A percentile compares a stretch with the other conserved stretches of the same genome.
Evolutionary conservation across 2,329 filamentous ascomycete genomes (phyloP).

Genomic region (Botryotinia narcissicola): DNA sequence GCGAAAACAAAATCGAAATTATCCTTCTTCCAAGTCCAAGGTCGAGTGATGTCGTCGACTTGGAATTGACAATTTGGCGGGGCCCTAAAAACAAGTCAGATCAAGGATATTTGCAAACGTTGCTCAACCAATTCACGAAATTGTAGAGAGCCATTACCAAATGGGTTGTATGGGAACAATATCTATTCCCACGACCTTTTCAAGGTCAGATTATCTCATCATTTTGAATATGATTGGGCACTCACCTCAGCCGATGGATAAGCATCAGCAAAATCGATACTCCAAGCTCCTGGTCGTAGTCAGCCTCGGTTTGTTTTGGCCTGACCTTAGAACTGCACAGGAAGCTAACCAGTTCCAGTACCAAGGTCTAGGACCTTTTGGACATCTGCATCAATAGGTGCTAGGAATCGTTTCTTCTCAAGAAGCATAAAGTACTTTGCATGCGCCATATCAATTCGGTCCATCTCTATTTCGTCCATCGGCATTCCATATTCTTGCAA

Average conservation of each 20-base stretch:
- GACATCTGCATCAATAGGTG: background rate
- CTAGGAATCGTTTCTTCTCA: background rate
- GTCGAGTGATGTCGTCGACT: background rate
- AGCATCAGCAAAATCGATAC: background rate
- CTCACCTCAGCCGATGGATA: background rate
- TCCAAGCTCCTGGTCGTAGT: background rate
- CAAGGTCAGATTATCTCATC: background rate
- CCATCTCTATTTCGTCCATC: background rate
- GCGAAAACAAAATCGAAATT: background rate
- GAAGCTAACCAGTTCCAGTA: background rate
- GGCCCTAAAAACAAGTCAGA: background rate
- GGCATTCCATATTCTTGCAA: background rate
- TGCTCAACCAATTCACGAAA: background rate
- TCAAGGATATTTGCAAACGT: background rate
- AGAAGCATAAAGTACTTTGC: background rate
- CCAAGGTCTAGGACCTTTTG: background rate
- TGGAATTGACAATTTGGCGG: background rate
- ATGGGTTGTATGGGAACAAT: background rate
- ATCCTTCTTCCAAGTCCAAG: background rate
- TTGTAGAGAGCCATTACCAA: background rate
- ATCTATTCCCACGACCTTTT: background rate
- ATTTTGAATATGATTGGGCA: background rate
- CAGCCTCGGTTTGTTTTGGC: background rate
- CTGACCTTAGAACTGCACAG: background rate
- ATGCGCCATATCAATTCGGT: background rate